Evolutionary conservation across 371 early-diverging fungal species (phyloP), one percentile per base, ranked within the genome.

Genomic region (Synchytrium microbalum): DNA sequence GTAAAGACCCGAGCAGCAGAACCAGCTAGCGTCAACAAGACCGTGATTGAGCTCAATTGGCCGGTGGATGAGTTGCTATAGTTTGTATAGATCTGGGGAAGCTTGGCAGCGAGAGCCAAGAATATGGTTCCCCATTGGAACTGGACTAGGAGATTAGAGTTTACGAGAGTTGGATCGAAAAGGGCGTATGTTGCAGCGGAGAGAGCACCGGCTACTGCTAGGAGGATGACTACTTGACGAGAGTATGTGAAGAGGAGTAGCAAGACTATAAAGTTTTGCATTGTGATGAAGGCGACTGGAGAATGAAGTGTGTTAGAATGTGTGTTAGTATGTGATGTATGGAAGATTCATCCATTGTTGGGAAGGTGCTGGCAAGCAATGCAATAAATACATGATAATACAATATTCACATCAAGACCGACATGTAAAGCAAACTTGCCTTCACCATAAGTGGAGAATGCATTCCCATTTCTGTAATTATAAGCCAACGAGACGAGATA

Each of bases 361-460:
- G 51, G n/a, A 51, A 13, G 51, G 51, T n/a, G 13, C 51, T 51
- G n/a, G n/a, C n/a, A n/a, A n/a, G n/a, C n/a, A n/a, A n/a, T n/a
- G n/a, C n/a, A n/a, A n/a, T n/a, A n/a, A n/a, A n/a, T n/a, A n/a
- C n/a, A n/a, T n/a, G n/a, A n/a, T n/a, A n/a, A n/a, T n/a, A n/a
- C n/a, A n/a, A n/a, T n/a, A n/a, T n/a, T n/a, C n/a, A n/a, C n/a
- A n/a, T n/a, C n/a, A n/a, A n/a, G n/a, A n/a, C n/a, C n/a, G n/a
- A n/a, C n/a, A n/a, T n/a, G n/a, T n/a, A n/a, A 29, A 32, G 33
- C 46, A 60, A 88, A 88, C 69, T 84, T 68, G 24, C 84, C 82
- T 76, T 95, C 96, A 53, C 96, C 96, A 51, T 87, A 98, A 2
- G 96, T 95, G 33, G 89, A 89, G 68, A 95, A 92, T 30, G 96